These are phyloP conservation scores for Trichoderma aggressivum DNA, from an alignment of 2,329 filamentous ascomycete genomes.

Conservation along the genomic window DNA sequence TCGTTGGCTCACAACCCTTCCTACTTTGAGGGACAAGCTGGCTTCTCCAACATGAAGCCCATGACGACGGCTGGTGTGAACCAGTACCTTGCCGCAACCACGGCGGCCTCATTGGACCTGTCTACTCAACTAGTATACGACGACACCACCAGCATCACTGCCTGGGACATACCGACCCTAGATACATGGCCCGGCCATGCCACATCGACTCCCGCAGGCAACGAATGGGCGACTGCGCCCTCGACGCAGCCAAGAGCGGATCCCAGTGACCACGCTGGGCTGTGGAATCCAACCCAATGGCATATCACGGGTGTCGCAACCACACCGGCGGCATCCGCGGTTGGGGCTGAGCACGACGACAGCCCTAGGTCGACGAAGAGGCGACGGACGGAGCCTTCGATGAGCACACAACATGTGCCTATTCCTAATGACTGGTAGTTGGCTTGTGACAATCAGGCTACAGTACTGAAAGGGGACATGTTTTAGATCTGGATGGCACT, in stretches of 20 bases:
- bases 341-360: conserved; percentile 29
- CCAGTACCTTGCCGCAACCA: conserved; percentile 29
- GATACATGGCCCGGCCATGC: conserved; percentile 34
- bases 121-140: conserved; percentile 36
- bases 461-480: neutral
- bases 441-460: neutral
- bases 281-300: conserved; percentile 38
- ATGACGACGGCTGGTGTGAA: conserved; percentile 29
- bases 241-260: conserved; percentile 31
- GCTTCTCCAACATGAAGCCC: conserved; percentile 36
- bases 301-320: conserved; percentile 26
- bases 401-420: conserved; percentile 34
- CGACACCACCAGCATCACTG: conserved; percentile 31
- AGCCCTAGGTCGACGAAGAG: conserved; percentile 39
- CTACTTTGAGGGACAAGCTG: conserved; percentile 34
- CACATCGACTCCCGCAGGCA: conserved; percentile 26
- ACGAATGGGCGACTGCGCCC: conserved; percentile 32
- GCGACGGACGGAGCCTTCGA: conserved; percentile 27
- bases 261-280: conserved; percentile 27
- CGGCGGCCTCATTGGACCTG: conserved; percentile 32
- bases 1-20: conserved; percentile 28
- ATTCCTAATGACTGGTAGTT: conserved; percentile 33
- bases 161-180: conserved; percentile 38
- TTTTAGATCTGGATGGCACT: neutral
- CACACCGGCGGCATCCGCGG: conserved; percentile 27